Evolutionary conservation across 1,284 basidiomycete species (phyloP), one percentile per base, ranked within the genome.

Genomic region (Schizopora paradoxa): DNA sequence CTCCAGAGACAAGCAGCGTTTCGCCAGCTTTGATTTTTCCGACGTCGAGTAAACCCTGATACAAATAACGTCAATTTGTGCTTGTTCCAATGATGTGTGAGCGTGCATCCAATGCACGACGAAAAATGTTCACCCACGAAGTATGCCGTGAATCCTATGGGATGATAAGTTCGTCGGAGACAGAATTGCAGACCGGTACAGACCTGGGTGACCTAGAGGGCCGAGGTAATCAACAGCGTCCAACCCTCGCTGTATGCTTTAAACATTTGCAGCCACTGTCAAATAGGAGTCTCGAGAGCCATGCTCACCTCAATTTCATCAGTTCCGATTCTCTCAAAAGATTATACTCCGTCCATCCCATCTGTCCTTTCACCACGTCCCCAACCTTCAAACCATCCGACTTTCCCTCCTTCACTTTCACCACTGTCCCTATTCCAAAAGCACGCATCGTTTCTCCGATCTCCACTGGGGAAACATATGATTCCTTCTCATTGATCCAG

Each of bases 391-490:
- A 70, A 40, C 62, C 63, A 54, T 73, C 77, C 14, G 67, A 73
- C 18, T 64, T 62, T 32, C 22, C 56, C 45, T 1, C 83, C 83
- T 73, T 66, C 35, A 89, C 60, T n/a, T n/a, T n/a, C n/a, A n/a
- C n/a, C 19, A 95, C 80, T 19, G 77, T 73, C 22, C 83, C 91
- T 16, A 94, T 63, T 3, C 78, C 86, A 2, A 55, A 53, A 0
- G 86, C 79, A 21, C 91, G 77, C 91, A 95, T 89, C 19, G 81
- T 79, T 61, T 82, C 87, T 19, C 87, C 87, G 51, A 94, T 84
- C 63, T 89, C 67, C 7, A 94, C 89, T 6, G 71, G 70, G 3
- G 65, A 64, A 25, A 73, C 56, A 54, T 73, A 73, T 19, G 59
- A 59, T 23, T 56, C 35, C 5, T 21, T 39, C 44, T 5, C n/a